Percentiles rank a stretch among this genome's conserved stretches.
These are phyloP conservation scores for Tuber calosporum DNA, from an alignment of 495 filamentous ascomycete species.

Conservation along the genomic window DNA sequence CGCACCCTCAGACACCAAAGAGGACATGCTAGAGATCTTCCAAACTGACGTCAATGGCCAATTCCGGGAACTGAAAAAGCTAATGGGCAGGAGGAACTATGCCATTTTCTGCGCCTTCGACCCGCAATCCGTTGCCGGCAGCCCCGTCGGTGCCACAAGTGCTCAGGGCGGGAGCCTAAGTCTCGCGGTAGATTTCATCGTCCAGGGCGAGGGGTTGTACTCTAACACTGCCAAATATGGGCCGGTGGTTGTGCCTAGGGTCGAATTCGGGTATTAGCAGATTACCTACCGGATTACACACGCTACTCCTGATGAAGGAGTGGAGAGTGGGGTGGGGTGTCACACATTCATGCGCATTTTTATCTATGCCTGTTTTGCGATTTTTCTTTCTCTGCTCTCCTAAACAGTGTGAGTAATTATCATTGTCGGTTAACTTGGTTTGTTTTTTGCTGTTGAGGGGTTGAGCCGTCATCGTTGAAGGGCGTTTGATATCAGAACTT, in stretches of 20 bases:
- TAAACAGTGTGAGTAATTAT: neutral
- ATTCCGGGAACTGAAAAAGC: constrained; percentile 69
- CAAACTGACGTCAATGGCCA: constrained; percentile 76
- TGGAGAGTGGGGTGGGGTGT: constrained; percentile 44
- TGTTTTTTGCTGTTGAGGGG: neutral
- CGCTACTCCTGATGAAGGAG: neutral
- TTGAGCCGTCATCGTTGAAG: constrained; percentile 1
- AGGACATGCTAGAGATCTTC: constrained; percentile 99
- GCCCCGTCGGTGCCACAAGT: constrained; percentile 45
- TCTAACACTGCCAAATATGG: constrained; percentile 86
- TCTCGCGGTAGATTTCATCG: constrained; percentile 92
- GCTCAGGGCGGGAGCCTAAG: constrained; percentile 63
- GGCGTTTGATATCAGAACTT: constrained; percentile 3
- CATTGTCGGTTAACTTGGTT: neutral
- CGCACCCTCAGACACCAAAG: constrained; percentile 76
- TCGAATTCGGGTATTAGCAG: constrained; percentile 63
- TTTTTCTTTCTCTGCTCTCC: constrained; percentile 6
- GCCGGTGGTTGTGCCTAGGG: constrained; percentile 85
- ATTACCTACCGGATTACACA: neutral
- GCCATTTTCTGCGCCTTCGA: constrained; percentile 92
- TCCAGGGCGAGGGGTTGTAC: constrained; percentile 79
- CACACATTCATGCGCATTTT: constrained; percentile 6
- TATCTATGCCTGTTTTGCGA: constrained; percentile 8
- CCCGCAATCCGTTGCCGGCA: constrained; percentile 61
- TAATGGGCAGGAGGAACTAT: constrained; percentile 91